A percentile compares a stretch with the other conserved stretches of the same genome.
phyloP scores from a whole-genome alignment of 352 stramenopile genomes.

The Phytophthora kernoviae region DNA sequence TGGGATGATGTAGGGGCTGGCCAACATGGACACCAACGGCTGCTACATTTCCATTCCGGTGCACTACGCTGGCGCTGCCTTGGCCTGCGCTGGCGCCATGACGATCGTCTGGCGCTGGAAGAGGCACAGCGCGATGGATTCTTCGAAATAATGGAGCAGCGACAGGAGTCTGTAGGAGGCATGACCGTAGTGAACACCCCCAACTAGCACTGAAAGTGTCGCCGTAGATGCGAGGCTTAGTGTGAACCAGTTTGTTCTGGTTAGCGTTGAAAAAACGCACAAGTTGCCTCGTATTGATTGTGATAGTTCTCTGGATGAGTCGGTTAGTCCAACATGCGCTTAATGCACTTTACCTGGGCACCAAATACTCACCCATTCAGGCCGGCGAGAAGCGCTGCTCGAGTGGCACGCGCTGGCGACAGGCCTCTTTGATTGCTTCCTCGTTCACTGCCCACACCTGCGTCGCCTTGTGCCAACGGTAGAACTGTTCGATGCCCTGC shows the following conservation, averaged over 20 bases:
- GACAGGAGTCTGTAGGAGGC: not conserved
- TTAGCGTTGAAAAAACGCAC: no score
- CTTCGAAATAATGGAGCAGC: conserved; percentile 23
- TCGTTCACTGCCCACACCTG: conserved; percentile 48
- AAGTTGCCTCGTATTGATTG: no score
- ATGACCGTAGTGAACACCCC: no score
- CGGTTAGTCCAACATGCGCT: no score
- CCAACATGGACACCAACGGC: conserved; percentile 80
- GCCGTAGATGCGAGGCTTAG: no score
- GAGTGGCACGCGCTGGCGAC: conserved; percentile 52
- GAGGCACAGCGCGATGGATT: conserved; percentile 27
- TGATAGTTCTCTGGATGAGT: no score
- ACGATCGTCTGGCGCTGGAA: conserved; percentile 51
- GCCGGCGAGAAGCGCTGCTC: conserved; percentile 54
- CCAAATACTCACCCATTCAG: no score
- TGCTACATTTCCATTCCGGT: conserved; percentile 79
- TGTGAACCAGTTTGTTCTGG: no score
- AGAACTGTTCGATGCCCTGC: conserved; percentile 97
- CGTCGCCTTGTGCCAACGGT: conserved; percentile 90
- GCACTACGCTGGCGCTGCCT: conserved; percentile 65
- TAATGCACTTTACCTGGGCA: no score
- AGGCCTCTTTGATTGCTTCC: conserved; percentile 61
- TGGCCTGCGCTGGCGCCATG: conserved; percentile 51
- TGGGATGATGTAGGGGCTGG: conserved; percentile 42
- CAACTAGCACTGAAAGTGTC: no score